Conservation (phyloP, 805 yeast species). For the Pichia sporocuriosa region DNA sequence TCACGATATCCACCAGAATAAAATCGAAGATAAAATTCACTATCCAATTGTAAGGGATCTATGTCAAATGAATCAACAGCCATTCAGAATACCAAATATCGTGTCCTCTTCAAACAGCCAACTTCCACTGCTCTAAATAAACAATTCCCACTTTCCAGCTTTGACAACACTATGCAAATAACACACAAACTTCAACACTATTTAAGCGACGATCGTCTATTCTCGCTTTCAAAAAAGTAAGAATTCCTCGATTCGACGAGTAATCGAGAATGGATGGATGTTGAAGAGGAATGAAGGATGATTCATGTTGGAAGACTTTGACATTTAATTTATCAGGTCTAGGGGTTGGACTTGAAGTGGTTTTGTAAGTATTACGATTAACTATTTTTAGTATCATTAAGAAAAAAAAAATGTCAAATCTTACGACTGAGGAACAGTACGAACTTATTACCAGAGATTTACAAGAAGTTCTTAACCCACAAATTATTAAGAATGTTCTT, state of each 20-base stretch:
- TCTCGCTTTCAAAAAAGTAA: too few species aligned
- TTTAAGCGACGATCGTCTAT: neutral
- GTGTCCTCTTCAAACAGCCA: too few species aligned
- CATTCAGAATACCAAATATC: neutral
- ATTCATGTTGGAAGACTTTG: neutral
- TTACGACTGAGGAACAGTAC: slow-evolving; percentile 57
- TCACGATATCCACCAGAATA: slow-evolving; percentile 30
- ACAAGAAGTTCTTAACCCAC: slow-evolving; percentile 87
- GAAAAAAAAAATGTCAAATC: slow-evolving; percentile 18
- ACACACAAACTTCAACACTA: neutral
- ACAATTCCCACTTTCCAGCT: neutral
- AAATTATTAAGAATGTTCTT: slow-evolving; percentile 76
- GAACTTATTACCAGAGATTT: slow-evolving; percentile 75
- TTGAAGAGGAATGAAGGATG: neutral
- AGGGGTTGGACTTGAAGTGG: too few species aligned
- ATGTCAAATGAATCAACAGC: slow-evolving; percentile 1
- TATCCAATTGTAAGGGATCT: neutral
- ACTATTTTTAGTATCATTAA: too few species aligned
- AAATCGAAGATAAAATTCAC: slow-evolving; percentile 33
- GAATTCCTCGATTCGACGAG: too few species aligned
- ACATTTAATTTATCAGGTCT: too few species aligned
- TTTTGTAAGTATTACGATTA: too few species aligned
- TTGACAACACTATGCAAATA: too few species aligned
- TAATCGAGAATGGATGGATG: too few species aligned
- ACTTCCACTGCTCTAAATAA: too few species aligned